Percentiles rank a stretch among this genome's conserved stretches.
Evolutionary conservation across 2,329 filamentous ascomycete species (phyloP).

Genomic region (Rhynchosporium graminicola): DNA sequence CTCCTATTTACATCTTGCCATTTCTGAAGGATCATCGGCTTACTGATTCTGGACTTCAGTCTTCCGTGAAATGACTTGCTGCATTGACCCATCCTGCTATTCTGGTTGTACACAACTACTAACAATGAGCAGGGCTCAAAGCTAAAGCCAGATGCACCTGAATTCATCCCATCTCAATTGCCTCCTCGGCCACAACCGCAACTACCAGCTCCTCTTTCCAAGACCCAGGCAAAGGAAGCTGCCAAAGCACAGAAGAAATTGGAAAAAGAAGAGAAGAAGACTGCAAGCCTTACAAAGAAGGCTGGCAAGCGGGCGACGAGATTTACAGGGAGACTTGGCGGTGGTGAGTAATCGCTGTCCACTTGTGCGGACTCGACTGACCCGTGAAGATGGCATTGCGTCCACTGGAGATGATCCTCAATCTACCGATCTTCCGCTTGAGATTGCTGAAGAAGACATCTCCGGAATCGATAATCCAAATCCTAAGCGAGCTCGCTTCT

Average conservation of each 20-base stretch:
- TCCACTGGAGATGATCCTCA: constrained; percentile 20
- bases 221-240: constrained; percentile 25
- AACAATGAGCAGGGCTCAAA: constrained; percentile 34
- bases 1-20: neutral
- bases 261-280: constrained; percentile 31
- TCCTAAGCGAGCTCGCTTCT: constrained; percentile 25
- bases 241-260: constrained; percentile 30
- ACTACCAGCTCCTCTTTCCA: constrained; percentile 16
- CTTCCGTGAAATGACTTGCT: neutral
- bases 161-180: constrained; percentile 41
- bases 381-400: constrained; percentile 18
- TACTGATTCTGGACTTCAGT: neutral
- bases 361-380: neutral
- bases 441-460: constrained; percentile 19
- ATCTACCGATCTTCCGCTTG: constrained; percentile 15
- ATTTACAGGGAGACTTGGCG: constrained; percentile 7
- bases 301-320: constrained; percentile 27
- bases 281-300: constrained; percentile 29
- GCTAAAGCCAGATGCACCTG: constrained; percentile 45
- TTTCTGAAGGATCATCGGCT: neutral
- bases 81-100: neutral
- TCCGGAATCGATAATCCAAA: constrained; percentile 24
- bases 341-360: constrained; percentile 11
- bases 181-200: constrained; percentile 7
- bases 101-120: constrained; percentile 6